These are phyloP conservation scores for Cantharellus anzutake DNA, from an alignment of 768 basidiomycete genomes.

Conservation along the genomic window DNA sequence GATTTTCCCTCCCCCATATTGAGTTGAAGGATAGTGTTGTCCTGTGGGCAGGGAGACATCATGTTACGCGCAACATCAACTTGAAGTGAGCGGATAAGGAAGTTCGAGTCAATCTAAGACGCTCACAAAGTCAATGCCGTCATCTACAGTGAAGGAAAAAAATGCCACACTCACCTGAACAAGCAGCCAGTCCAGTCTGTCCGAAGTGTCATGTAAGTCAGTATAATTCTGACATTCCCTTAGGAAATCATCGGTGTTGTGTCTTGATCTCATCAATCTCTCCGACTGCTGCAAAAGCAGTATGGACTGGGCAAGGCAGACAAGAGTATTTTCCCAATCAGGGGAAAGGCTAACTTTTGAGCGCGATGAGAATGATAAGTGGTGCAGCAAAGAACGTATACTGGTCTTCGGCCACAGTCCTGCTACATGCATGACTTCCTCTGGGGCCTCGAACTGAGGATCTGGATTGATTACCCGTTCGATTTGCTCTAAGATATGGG, in stretches of 20 bases:
- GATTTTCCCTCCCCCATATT: conserved; percentile 45
- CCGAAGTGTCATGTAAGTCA: neutral
- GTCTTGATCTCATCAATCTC: neutral
- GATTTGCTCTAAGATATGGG: no score
- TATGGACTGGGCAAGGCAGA: neutral
- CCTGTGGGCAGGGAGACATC: conserved; percentile 21
- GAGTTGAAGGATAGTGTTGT: conserved; percentile 28
- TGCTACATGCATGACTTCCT: no score
- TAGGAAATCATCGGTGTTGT: neutral
- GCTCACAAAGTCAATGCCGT: neutral
- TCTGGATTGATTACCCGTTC: no score
- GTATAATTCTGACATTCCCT: neutral
- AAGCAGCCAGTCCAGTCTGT: neutral
- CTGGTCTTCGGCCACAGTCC: no score
- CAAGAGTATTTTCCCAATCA: no score
- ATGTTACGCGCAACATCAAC: conserved; percentile 25
- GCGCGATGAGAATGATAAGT: no score
- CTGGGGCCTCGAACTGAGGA: no score
- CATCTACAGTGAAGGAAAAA: neutral
- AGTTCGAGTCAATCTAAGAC: conserved; percentile 27
- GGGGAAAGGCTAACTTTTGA: no score
- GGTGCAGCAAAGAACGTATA: no score
- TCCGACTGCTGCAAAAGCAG: neutral
- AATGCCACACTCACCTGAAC: neutral
- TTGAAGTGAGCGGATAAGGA: conserved; percentile 27